Evolutionary conservation across 2,329 filamentous ascomycete species (phyloP).

Genomic region (Waltergamsia citrina): DNA sequence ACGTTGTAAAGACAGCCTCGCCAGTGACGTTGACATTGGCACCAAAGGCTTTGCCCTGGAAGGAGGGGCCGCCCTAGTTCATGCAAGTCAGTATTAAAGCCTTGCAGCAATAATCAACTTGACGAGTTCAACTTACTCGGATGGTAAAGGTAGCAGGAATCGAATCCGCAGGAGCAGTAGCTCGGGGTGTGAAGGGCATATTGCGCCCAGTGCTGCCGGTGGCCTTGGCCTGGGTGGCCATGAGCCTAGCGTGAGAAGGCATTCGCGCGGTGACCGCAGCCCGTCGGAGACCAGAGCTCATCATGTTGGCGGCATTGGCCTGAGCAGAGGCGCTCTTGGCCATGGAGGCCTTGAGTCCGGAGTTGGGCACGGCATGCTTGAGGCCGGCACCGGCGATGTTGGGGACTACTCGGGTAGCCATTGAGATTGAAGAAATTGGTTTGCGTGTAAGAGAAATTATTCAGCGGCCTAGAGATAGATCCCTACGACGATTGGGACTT

Average conservation of each 20-base stretch:
- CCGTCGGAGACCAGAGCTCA: too few species aligned
- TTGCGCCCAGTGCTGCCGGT: conserved; percentile 61
- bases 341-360: background rate
- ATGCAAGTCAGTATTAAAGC: conserved; percentile 9
- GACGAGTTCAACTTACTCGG: conserved; percentile 48
- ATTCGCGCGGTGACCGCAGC: background rate
- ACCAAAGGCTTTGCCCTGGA: conserved; percentile 92
- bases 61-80: conserved; percentile 87
- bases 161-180: conserved; percentile 53
- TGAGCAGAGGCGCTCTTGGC: background rate
- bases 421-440: background rate
- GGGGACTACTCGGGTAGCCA: background rate
- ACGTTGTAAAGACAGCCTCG: conserved; percentile 97
- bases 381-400: background rate
- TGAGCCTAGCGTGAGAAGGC: background rate
- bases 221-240: conserved; percentile 31
- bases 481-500: conserved; percentile 24
- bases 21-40: conserved; percentile 95
- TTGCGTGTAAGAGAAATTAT: background rate
- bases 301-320: background rate
- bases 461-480: conserved; percentile 11
- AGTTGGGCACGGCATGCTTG: background rate
- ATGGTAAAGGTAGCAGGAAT: conserved; percentile 80
- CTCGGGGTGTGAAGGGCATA: conserved; percentile 50
- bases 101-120: conserved; percentile 1